Percentiles rank a stretch among this genome's conserved stretches.
Conservation (phyloP, 164 flowering plant species). For the Nelumbo lutea region DNA sequence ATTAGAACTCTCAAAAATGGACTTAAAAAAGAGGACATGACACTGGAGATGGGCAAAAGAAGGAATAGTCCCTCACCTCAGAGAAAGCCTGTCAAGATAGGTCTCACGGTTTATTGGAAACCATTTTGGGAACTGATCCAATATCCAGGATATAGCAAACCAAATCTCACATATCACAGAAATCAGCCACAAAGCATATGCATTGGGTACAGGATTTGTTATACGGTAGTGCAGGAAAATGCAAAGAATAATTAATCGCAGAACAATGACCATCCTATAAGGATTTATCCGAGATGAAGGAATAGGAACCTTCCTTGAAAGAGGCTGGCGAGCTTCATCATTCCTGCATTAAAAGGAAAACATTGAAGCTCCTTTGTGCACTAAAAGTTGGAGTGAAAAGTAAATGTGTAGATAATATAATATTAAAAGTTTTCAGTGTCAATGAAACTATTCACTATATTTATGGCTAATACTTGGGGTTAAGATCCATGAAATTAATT, state of each 20-base stretch:
- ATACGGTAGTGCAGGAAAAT: constrained; percentile 49
- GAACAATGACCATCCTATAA: constrained; percentile 42
- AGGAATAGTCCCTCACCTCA: constrained; percentile 27
- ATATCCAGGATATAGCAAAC: constrained; percentile 53
- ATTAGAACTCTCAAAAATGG: constrained; percentile 8
- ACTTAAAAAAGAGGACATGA: background rate
- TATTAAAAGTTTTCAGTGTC: background rate
- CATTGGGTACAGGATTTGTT: constrained; percentile 48
- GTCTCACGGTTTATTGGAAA: constrained; percentile 48
- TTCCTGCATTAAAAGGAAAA: constrained; percentile 29
- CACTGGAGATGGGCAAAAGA: background rate
- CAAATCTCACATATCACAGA: constrained; percentile 58
- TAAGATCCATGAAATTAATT: too few relatives aligned
- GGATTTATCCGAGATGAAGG: constrained; percentile 51
- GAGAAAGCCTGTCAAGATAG: constrained; percentile 46
- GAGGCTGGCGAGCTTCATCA: constrained; percentile 61
- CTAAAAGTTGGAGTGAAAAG: background rate
- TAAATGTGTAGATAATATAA: background rate
- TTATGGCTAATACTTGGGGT: too few relatives aligned
- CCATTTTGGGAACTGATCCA: constrained; percentile 59
- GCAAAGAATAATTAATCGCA: constrained; percentile 42
- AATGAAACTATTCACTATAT: background rate
- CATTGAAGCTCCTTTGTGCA: constrained; percentile 1
- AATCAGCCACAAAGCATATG: constrained; percentile 48
- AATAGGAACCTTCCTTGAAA: constrained; percentile 48